These are phyloP conservation scores for Irpex rosettiformis DNA, from an alignment of 1,284 basidiomycete species.

Conservation along the genomic window DNA sequence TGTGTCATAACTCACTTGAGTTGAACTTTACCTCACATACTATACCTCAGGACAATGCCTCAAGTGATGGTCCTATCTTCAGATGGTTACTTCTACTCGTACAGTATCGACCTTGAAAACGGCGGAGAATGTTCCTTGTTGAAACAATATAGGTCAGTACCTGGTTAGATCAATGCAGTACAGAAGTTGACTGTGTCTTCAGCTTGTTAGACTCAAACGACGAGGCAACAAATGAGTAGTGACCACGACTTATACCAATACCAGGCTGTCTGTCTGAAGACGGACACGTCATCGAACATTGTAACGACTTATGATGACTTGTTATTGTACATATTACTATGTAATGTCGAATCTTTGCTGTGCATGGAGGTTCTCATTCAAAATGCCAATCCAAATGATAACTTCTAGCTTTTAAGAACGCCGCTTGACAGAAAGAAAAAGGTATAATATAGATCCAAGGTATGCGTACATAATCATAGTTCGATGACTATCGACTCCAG, in stretches of 20 bases:
- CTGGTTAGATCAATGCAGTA: neutral
- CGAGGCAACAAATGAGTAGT: slow-evolving; percentile 20
- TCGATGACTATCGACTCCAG: slow-evolving; percentile 24
- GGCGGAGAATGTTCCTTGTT: slow-evolving; percentile 94
- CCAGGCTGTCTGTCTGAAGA: neutral
- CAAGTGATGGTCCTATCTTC: slow-evolving; percentile 97
- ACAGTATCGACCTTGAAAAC: slow-evolving; percentile 93
- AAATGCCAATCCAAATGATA: too few relatives aligned
- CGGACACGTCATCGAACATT: neutral
- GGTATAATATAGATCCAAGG: too few relatives aligned
- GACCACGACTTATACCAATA: neutral
- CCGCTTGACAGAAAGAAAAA: too few relatives aligned
- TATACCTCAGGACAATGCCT: slow-evolving; percentile 71
- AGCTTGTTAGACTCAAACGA: slow-evolving; percentile 21
- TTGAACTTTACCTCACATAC: neutral
- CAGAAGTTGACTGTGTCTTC: neutral
- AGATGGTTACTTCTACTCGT: slow-evolving; percentile 94
- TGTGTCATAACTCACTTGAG: slow-evolving; percentile 28
- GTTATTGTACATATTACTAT: slow-evolving; percentile 2
- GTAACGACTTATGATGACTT: neutral
- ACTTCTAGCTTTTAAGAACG: too few relatives aligned
- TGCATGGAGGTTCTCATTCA: neutral
- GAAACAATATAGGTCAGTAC: slow-evolving; percentile 81
- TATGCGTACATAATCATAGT: too few relatives aligned
- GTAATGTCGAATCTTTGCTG: neutral